Percentiles rank a stretch among this genome's conserved stretches.
These are phyloP conservation scores for Pichia sp. DNA, from an alignment of 1,139 yeast species.

Conservation along the genomic window DNA sequence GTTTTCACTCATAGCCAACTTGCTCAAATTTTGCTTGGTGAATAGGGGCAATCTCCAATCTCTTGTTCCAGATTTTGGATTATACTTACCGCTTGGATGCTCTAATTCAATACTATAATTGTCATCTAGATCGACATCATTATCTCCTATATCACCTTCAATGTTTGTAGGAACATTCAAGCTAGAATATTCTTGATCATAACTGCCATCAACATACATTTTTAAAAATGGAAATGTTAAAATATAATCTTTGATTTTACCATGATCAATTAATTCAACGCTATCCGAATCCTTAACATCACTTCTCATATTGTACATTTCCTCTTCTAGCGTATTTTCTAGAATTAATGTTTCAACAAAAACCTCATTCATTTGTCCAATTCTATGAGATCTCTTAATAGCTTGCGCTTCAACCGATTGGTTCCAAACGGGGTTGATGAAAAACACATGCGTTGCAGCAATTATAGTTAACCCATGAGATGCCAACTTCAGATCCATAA, in stretches of 20 bases:
- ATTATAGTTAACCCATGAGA: slow-evolving; percentile 70
- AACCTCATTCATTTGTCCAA: slow-evolving; percentile 59
- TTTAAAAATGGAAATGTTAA: slow-evolving; percentile 47
- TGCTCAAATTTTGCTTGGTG: slow-evolving; percentile 40
- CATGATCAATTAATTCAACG: slow-evolving; percentile 47
- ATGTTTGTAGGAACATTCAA: slow-evolving; percentile 3
- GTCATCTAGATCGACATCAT: slow-evolving; percentile 15
- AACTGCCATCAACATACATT: slow-evolving; percentile 23
- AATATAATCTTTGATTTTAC: slow-evolving; percentile 56
- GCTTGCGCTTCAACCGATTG: slow-evolving; percentile 71
- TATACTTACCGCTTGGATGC: slow-evolving; percentile 14
- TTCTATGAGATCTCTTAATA: slow-evolving; percentile 70
- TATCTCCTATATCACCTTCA: neutral
- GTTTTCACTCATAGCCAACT: slow-evolving; percentile 31
- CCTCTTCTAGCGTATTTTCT: slow-evolving; percentile 63
- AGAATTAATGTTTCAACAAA: slow-evolving; percentile 65
- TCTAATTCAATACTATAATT: slow-evolving; percentile 15
- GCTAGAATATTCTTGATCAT: slow-evolving; percentile 14
- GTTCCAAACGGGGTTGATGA: slow-evolving; percentile 70
- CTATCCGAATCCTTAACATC: slow-evolving; percentile 24
- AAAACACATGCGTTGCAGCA: slow-evolving; percentile 66
- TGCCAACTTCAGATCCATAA: slow-evolving; percentile 69
- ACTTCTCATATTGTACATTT: slow-evolving; percentile 46
- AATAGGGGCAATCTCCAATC: slow-evolving; percentile 48
- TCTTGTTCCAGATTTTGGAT: slow-evolving; percentile 12